These are phyloP conservation scores for Hypoxylon rickii DNA, from an alignment of 495 filamentous ascomycete genomes.

Conservation along the genomic window DNA sequence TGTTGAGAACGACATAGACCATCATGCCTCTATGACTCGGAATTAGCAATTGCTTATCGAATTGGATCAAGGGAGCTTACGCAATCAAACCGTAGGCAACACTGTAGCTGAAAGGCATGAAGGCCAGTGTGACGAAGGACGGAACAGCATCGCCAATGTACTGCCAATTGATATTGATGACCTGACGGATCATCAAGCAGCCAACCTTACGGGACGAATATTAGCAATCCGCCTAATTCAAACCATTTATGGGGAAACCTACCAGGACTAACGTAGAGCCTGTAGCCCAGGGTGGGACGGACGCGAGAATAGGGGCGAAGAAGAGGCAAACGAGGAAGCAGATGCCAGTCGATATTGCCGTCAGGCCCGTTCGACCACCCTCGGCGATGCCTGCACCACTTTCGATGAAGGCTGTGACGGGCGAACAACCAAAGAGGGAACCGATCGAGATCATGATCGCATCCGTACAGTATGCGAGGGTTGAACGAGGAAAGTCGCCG, in stretches of 20 bases:
- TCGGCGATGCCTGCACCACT: slow-evolving; percentile 83
- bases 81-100: slow-evolving; percentile 81
- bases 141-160: slow-evolving; percentile 73
- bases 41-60: slow-evolving; percentile 16
- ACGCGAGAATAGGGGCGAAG: slow-evolving; percentile 82
- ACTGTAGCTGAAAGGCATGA: slow-evolving; percentile 83
- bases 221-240: slow-evolving; percentile 5
- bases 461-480: slow-evolving; percentile 51
- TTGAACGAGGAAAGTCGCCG: slow-evolving; percentile 68
- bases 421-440: slow-evolving; percentile 72
- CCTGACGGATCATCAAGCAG: slow-evolving; percentile 61
- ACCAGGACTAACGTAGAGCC: slow-evolving; percentile 80
- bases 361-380: slow-evolving; percentile 78
- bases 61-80: slow-evolving; percentile 40
- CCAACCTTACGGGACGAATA: slow-evolving; percentile 47
- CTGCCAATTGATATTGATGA: slow-evolving; percentile 57
- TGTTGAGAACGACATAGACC: slow-evolving; percentile 72
- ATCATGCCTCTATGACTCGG: slow-evolving; percentile 63
- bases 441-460: slow-evolving; percentile 81
- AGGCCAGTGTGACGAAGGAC: slow-evolving; percentile 75
- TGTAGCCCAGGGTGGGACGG: slow-evolving; percentile 83
- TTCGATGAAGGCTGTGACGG: slow-evolving; percentile 82
- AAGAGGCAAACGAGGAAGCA: slow-evolving; percentile 81
- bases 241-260: slow-evolving; percentile 16
- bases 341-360: slow-evolving; percentile 70